Percentiles rank a stretch among this genome's conserved stretches.
phyloP scores from a whole-genome alignment of 768 basidiomycete species.

The Macrocybe gigantea region DNA sequence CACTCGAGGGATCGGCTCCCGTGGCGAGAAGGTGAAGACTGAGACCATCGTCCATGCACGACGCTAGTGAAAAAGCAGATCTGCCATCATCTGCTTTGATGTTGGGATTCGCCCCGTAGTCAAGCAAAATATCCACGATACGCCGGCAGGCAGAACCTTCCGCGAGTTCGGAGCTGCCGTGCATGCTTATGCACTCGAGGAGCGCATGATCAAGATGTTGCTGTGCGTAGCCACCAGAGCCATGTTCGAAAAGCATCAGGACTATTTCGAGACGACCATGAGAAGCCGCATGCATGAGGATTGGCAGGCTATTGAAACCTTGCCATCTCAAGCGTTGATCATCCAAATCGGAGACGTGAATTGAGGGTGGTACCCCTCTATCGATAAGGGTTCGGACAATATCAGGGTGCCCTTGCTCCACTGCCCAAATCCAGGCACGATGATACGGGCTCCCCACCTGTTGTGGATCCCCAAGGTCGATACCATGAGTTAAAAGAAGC shows the following conservation, averaged over 20 bases:
- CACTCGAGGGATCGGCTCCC: not conserved
- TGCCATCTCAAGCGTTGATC: too few relatives aligned
- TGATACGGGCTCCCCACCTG: not conserved
- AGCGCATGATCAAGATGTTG: not conserved
- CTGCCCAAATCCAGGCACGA: not conserved
- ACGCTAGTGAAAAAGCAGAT: too few relatives aligned
- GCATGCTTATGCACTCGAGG: not conserved
- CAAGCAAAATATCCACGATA: not conserved
- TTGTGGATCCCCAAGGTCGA: not conserved
- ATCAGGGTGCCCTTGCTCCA: not conserved
- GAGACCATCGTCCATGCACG: not conserved
- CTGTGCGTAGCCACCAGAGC: not conserved
- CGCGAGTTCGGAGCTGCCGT: too few relatives aligned
- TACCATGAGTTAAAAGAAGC: not conserved
- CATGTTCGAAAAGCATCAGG: not conserved
- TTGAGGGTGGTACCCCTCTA: not conserved
- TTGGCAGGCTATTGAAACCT: not conserved
- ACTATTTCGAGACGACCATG: not conserved
- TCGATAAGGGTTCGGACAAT: not conserved
- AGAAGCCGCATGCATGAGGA: not conserved
- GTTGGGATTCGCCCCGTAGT: not conserved
- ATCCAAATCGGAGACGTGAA: not conserved
- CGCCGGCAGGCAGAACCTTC: too few relatives aligned
- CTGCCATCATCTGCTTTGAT: not conserved
- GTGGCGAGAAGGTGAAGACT: not conserved